Evolutionary conservation across 495 filamentous ascomycete species (phyloP).

Genomic region (Apiosordaria backusii): DNA sequence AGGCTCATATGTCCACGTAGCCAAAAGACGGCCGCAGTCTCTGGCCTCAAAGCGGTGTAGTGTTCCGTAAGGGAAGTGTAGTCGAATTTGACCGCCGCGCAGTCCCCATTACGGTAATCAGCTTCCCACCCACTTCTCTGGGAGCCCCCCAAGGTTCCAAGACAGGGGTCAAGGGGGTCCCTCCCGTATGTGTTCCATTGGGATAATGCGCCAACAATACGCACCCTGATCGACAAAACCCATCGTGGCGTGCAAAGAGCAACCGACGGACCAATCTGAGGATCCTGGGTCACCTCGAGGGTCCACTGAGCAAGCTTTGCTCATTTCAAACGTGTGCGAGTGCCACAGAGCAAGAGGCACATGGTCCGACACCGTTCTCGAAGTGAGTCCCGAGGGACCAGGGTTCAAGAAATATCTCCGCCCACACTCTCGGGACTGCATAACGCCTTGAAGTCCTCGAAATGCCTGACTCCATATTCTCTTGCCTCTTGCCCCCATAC

Average conservation of each 20-base stretch:
- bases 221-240: constrained; percentile 35
- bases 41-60: constrained; percentile 25
- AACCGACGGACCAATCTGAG: constrained; percentile 32
- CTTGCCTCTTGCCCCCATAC: constrained; percentile 2
- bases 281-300: constrained; percentile 22
- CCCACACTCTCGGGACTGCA: constrained; percentile 24
- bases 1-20: constrained; percentile 21
- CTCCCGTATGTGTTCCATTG: constrained; percentile 19
- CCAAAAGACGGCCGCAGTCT: constrained; percentile 14
- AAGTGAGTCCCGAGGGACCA: constrained; percentile 24
- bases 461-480: constrained; percentile 21
- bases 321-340: constrained; percentile 32
- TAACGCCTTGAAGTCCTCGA: constrained; percentile 25
- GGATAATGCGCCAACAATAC: constrained; percentile 25
- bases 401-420: constrained; percentile 25
- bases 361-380: constrained; percentile 23
- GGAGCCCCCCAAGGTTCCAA: constrained; percentile 16
- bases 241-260: constrained; percentile 36
- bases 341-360: constrained; percentile 28
- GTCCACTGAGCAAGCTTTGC: constrained; percentile 31
- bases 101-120: constrained; percentile 14
- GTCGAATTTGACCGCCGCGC: constrained; percentile 6
- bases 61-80: constrained; percentile 10
- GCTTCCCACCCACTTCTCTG: constrained; percentile 20
- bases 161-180: constrained; percentile 22